Percentiles rank a stretch among this genome's conserved stretches.
Conservation (phyloP, 2,329 filamentous ascomycete species). For the Lachnellula arida region DNA sequence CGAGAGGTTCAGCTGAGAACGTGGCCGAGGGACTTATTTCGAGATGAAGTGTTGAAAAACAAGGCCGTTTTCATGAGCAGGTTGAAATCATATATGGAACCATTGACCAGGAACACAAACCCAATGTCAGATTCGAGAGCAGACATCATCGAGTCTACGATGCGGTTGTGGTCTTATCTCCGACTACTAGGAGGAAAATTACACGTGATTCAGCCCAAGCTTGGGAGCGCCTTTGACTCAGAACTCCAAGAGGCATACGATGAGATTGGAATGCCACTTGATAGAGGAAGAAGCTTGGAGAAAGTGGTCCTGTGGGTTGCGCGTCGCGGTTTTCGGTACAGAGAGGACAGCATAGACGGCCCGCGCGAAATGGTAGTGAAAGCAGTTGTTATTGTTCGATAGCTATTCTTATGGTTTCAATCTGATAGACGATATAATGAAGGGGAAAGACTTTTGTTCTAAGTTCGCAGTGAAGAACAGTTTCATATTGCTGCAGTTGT, state of each 20-base stretch:
- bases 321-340: constrained; percentile 3
- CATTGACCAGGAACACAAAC: constrained; percentile 1
- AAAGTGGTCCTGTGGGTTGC: not conserved
- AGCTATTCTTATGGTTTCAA: not conserved
- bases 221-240: constrained; percentile 41
- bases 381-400: constrained; percentile 3
- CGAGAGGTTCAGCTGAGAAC: constrained; percentile 9
- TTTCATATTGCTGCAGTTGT: too few relatives aligned
- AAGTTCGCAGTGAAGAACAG: too few relatives aligned
- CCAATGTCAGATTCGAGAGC: constrained; percentile 1
- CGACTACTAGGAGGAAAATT: not conserved
- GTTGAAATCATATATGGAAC: constrained; percentile 5
- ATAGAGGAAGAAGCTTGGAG: not conserved
- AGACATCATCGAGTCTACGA: constrained; percentile 5
- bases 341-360: not conserved
- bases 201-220: constrained; percentile 13
- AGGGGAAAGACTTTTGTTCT: too few relatives aligned
- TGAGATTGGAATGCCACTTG: not conserved
- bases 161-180: constrained; percentile 9
- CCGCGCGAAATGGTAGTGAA: not conserved
- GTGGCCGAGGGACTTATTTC: constrained; percentile 1
- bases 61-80: not conserved
- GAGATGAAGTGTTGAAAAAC: constrained; percentile 1
- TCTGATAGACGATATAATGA: too few relatives aligned
- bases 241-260: not conserved